Conservation (phyloP, 1,284 basidiomycete genomes). For the Moniliophthora roreri region DNA sequence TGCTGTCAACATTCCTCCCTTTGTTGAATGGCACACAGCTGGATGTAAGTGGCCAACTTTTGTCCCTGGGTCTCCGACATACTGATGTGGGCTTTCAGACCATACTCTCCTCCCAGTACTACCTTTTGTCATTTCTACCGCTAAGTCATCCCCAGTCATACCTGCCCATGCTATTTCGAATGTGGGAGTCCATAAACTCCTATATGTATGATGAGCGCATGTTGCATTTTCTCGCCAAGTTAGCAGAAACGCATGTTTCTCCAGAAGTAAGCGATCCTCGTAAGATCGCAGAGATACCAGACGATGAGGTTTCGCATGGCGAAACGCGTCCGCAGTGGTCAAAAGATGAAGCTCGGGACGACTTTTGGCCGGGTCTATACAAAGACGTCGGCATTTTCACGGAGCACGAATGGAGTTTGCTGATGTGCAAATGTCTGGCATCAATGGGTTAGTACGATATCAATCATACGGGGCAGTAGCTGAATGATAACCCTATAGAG, state of each 20-base stretch:
- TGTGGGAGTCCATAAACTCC: constrained; percentile 85
- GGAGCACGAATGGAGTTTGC: constrained; percentile 81
- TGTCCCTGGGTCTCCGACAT: background rate
- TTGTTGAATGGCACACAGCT: constrained; percentile 73
- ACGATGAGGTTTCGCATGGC: constrained; percentile 67
- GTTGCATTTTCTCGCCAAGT: constrained; percentile 67
- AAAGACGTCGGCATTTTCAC: constrained; percentile 88
- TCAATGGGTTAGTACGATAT: constrained; percentile 69
- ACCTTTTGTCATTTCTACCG: constrained; percentile 80
- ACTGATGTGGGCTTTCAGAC: constrained; percentile 42
- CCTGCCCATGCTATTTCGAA: constrained; percentile 76
- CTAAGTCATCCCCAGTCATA: constrained; percentile 78
- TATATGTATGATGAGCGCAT: constrained; percentile 85
- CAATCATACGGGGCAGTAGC: constrained; percentile 16
- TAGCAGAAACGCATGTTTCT: constrained; percentile 75
- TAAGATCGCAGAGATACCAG: constrained; percentile 62
- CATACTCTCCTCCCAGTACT: constrained; percentile 78
- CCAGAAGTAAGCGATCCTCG: constrained; percentile 73
- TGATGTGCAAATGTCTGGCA: constrained; percentile 91
- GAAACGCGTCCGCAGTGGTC: constrained; percentile 62
- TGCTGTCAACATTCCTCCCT: constrained; percentile 83
- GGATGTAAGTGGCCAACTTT: constrained; percentile 50
- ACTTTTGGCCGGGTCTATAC: constrained; percentile 67
- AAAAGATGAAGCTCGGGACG: constrained; percentile 40
- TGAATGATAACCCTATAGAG: constrained; percentile 39